Conservation (phyloP, 805 yeast genomes). For the Candida xyloterini region DNA sequence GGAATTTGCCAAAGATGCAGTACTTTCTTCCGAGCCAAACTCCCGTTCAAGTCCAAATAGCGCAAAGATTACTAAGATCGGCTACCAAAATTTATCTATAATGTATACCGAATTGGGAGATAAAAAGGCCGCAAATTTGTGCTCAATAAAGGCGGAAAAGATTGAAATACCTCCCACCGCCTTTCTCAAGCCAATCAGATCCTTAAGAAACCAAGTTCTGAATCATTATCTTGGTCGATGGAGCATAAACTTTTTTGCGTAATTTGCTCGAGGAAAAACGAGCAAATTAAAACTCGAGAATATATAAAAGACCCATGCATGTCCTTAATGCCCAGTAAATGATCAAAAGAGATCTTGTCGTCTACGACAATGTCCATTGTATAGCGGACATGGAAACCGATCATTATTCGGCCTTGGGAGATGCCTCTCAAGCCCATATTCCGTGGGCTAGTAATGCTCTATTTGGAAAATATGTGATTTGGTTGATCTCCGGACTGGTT, state of each 20-base stretch:
- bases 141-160: slow-evolving; percentile 24
- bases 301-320: slow-evolving; percentile 1
- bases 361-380: slow-evolving; percentile 39
- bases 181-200: slow-evolving; percentile 19
- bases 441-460: slow-evolving; percentile 29
- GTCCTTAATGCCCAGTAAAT: not conserved
- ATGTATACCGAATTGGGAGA: slow-evolving; percentile 35
- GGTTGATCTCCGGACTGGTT: slow-evolving; percentile 39
- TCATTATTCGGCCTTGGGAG: slow-evolving; percentile 22
- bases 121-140: slow-evolving; percentile 25
- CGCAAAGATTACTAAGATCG: slow-evolving; percentile 38
- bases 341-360: slow-evolving; percentile 15
- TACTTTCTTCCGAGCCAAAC: slow-evolving; percentile 31
- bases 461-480: slow-evolving; percentile 40
- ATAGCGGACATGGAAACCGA: slow-evolving; percentile 31
- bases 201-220: slow-evolving; percentile 33
- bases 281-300: slow-evolving; percentile 1
- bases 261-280: slow-evolving; percentile 8
- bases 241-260: slow-evolving; percentile 35
- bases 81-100: slow-evolving; percentile 34
- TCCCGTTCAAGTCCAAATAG: slow-evolving; percentile 34
- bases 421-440: slow-evolving; percentile 33
- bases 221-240: slow-evolving; percentile 35
- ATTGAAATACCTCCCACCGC: slow-evolving; percentile 33
- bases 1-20: slow-evolving; percentile 40